Evolutionary conservation across 1,139 yeast genomes (phyloP).

Genomic region (Meyerozyma carpophila): DNA sequence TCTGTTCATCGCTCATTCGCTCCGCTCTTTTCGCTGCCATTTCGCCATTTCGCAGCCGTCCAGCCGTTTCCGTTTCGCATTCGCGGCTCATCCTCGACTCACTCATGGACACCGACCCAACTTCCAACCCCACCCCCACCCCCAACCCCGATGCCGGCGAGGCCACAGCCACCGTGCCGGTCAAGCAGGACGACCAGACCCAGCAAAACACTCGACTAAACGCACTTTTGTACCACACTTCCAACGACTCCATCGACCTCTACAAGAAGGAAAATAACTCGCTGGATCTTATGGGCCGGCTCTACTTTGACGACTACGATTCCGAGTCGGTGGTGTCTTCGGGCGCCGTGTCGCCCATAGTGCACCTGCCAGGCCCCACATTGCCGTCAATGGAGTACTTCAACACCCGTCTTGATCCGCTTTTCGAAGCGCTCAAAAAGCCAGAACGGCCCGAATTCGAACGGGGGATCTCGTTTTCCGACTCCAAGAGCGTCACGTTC

Average conservation of each 20-base stretch:
- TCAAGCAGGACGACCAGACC: conserved; percentile 26
- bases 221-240: conserved; percentile 36
- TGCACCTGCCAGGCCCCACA: neutral
- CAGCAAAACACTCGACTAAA: conserved; percentile 34
- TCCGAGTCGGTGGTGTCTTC: conserved; percentile 24
- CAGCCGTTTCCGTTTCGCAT: no score
- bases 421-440: neutral
- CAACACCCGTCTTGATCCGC: neutral
- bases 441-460: conserved; percentile 9
- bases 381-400: neutral
- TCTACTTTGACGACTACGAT: conserved; percentile 42
- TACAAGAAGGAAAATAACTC: conserved; percentile 36
- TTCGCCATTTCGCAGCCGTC: no score
- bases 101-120: neutral
- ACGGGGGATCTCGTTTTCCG: conserved; percentile 45
- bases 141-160: conserved; percentile 1
- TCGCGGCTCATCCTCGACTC: no score
- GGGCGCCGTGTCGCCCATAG: neutral
- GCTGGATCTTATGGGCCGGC: conserved; percentile 38
- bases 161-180: neutral
- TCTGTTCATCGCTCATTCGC: no score
- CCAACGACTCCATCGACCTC: conserved; percentile 36
- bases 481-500: conserved; percentile 42
- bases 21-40: no score
- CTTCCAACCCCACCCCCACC: neutral